These are phyloP conservation scores for Paspalum notatum DNA, from an alignment of 176 grass and related monocot genomes.

Conservation along the genomic window DNA sequence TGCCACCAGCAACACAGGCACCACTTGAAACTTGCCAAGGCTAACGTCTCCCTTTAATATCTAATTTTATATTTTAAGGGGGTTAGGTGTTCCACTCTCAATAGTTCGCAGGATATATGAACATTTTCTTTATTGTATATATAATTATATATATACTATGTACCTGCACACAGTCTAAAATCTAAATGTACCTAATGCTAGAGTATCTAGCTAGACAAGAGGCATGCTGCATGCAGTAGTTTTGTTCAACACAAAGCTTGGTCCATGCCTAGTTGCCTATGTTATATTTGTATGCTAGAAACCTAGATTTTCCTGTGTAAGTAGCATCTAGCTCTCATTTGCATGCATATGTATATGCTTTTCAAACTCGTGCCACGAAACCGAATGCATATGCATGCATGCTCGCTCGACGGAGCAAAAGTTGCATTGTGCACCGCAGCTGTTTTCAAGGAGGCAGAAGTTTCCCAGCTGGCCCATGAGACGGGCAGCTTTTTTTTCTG, in stretches of 20 bases:
- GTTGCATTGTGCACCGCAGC: neutral
- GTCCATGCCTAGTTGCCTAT: conserved; percentile 16
- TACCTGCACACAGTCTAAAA: neutral
- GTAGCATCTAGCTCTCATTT: too few relatives aligned
- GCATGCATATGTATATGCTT: too few relatives aligned
- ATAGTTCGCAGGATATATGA: too few relatives aligned
- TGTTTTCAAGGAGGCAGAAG: neutral
- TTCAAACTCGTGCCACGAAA: neutral
- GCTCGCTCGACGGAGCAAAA: neutral
- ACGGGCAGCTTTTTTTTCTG: neutral
- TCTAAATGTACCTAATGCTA: neutral
- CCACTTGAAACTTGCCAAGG: too few relatives aligned
- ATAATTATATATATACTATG: neutral
- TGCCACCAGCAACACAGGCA: too few relatives aligned
- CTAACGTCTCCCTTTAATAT: too few relatives aligned
- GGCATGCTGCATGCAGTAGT: neutral
- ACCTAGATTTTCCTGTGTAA: too few relatives aligned
- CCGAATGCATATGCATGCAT: neutral
- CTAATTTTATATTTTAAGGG: too few relatives aligned
- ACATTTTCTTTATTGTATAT: too few relatives aligned
- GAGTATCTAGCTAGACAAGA: neutral
- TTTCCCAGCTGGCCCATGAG: neutral
- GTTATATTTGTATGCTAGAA: neutral
- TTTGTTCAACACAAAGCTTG: neutral
- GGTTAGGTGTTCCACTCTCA: too few relatives aligned